phyloP scores from a whole-genome alignment of 441 rosid species.

The Gossypium gossypioides region DNA sequence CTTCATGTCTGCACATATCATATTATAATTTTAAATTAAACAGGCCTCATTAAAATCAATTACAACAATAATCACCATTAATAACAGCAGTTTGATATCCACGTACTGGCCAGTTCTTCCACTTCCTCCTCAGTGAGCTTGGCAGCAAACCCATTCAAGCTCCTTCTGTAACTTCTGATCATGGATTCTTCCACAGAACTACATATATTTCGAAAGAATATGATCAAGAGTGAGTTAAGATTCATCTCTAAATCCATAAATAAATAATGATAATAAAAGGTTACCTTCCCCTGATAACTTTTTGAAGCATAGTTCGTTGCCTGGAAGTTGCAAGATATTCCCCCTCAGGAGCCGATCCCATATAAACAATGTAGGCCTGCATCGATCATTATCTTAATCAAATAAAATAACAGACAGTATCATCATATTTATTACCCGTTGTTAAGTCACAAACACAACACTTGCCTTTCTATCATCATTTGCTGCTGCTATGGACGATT shows the following conservation, averaged over 20 bases:
- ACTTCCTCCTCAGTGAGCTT: constrained; percentile 30
- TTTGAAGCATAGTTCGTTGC: background rate
- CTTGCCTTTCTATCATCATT: background rate
- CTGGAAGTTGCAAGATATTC: background rate
- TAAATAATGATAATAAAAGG: background rate
- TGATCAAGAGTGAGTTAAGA: background rate
- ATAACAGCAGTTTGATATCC: background rate
- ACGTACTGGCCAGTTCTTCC: constrained; percentile 1
- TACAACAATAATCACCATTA: background rate
- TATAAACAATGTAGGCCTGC: constrained; percentile 4
- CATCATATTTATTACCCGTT: background rate
- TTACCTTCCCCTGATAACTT: background rate
- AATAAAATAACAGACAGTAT: background rate
- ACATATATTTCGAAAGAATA: background rate
- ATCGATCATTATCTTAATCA: background rate
- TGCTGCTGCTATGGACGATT: background rate
- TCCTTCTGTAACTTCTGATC: constrained; percentile 44
- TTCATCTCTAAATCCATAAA: background rate
- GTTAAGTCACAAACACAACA: background rate
- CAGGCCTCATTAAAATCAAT: background rate
- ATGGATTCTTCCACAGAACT: constrained; percentile 25
- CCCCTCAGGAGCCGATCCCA: background rate
- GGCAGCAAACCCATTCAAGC: constrained; percentile 28
- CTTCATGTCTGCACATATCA: constrained; percentile 36
- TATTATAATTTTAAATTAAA: background rate